phyloP scores from a whole-genome alignment of 2,329 filamentous ascomycete genomes.

The Alternaria solani region DNA sequence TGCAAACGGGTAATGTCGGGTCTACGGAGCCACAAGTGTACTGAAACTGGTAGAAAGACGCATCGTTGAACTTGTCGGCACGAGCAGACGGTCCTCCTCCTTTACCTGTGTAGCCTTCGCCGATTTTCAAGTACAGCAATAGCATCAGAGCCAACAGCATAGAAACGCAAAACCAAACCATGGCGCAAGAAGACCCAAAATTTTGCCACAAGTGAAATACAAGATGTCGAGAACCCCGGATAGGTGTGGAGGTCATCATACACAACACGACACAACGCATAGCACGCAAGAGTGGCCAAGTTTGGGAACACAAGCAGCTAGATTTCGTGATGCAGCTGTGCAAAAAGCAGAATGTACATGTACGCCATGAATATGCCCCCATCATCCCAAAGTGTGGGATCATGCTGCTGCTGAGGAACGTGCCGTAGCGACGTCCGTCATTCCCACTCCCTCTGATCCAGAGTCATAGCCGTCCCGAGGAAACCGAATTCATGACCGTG shows the following conservation, averaged over 20 bases:
- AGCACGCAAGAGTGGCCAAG: not conserved
- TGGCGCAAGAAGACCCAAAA: not conserved
- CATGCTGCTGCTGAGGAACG: slow-evolving; percentile 40
- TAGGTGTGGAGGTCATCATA: not conserved
- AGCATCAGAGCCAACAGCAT: no score
- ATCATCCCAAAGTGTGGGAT: slow-evolving; percentile 49
- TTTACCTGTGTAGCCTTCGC: not conserved
- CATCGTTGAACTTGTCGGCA: not conserved
- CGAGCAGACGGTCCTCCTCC: not conserved
- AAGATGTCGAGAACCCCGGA: not conserved
- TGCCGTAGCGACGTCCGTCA: slow-evolving; percentile 41
- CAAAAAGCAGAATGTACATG: slow-evolving; percentile 49
- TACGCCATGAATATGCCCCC: slow-evolving; percentile 53
- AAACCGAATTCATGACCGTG: slow-evolving; percentile 48
- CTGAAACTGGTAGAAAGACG: not conserved
- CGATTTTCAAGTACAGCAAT: not conserved
- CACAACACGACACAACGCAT: not conserved
- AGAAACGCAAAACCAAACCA: not conserved
- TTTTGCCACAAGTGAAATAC: no score
- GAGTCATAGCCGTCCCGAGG: slow-evolving; percentile 50
- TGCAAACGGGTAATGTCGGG: not conserved
- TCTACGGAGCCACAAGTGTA: not conserved
- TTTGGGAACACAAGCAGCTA: slow-evolving; percentile 38
- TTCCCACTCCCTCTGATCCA: slow-evolving; percentile 51
- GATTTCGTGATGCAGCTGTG: slow-evolving; percentile 45